Percentiles rank a stretch among this genome's conserved stretches.
Conservation (phyloP, 352 stramenopile species). For the Plasmopara halstedii region DNA sequence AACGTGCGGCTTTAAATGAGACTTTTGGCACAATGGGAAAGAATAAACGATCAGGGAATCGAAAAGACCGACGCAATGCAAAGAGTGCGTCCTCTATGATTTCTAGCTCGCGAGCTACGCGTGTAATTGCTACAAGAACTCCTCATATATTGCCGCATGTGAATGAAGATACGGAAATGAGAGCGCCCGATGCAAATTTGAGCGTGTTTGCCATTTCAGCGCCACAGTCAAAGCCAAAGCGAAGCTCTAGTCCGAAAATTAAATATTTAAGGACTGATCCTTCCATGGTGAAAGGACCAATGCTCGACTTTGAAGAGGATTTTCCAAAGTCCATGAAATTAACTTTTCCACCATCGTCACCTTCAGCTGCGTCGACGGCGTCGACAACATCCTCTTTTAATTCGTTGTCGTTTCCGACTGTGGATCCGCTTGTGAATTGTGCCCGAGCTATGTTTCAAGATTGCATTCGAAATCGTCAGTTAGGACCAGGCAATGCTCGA, state of each 20-base stretch:
- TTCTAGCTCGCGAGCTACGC: conserved; percentile 4
- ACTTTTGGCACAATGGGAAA: conserved; percentile 27
- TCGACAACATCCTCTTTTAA: conserved; percentile 38
- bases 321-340: conserved; percentile 13
- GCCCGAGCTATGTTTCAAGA: conserved; percentile 61
- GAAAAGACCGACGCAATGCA: conserved; percentile 31
- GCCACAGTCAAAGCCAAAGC: conserved; percentile 8
- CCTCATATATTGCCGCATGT: conserved; percentile 13
- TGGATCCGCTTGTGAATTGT: conserved; percentile 53
- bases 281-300: conserved; percentile 1
- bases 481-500: conserved; percentile 44
- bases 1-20: conserved; percentile 12
- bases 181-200: conserved; percentile 7
- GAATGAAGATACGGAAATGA: conserved; percentile 21
- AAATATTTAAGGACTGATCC: conserved; percentile 1
- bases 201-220: conserved; percentile 16
- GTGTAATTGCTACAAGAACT: conserved; percentile 5
- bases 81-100: conserved; percentile 16
- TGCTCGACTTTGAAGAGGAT: conserved; percentile 13
- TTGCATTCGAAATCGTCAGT: conserved; percentile 53
- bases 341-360: conserved; percentile 9
- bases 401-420: conserved; percentile 28
- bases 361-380: conserved; percentile 32
- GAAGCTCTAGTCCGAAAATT: conserved; percentile 5
- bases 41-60: conserved; percentile 24